Percentiles rank a stretch among this genome's conserved stretches.
phyloP scores from a whole-genome alignment of 108 stramenopile genomes.

The Nitzschia sp. region DNA sequence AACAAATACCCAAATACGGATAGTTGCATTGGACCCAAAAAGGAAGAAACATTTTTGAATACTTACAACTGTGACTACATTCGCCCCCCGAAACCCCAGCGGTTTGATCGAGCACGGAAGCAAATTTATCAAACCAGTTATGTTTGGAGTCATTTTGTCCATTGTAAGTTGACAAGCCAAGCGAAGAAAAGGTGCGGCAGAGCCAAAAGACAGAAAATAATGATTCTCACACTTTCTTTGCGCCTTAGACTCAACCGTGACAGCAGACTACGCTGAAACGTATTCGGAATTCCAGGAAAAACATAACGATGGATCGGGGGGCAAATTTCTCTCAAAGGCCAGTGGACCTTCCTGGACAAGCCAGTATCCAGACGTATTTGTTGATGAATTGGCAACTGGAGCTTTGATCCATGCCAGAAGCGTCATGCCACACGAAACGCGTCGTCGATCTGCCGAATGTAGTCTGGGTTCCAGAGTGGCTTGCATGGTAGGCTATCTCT shows the following conservation, averaged over 20 bases:
- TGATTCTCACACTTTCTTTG: no score
- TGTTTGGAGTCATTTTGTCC: conserved; percentile 78
- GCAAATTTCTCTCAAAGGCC: not conserved
- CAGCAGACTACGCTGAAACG: conserved; percentile 38
- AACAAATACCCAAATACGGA: conserved; percentile 49
- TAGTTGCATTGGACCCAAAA: conserved; percentile 40
- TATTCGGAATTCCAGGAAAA: conserved; percentile 30
- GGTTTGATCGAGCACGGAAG: conserved; percentile 74
- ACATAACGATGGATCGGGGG: not conserved
- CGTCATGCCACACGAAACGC: conserved; percentile 36
- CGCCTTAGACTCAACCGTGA: conserved; percentile 78
- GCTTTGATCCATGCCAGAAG: conserved; percentile 68
- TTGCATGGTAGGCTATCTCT: conserved; percentile 35
- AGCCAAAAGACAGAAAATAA: no score
- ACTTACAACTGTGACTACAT: conserved; percentile 84
- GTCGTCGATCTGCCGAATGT: conserved; percentile 31
- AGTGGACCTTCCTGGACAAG: conserved; percentile 10
- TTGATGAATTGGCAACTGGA: conserved; percentile 69
- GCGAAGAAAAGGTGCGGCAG: no score
- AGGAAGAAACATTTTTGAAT: conserved; percentile 67
- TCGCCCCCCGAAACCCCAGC: conserved; percentile 69
- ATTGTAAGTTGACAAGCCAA: no score
- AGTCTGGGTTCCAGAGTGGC: not conserved
- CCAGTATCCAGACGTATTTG: conserved; percentile 30
- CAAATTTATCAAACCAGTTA: conserved; percentile 77